phyloP scores from a whole-genome alignment of 2,329 filamentous ascomycete species.

The Sporothrix luriei region DNA sequence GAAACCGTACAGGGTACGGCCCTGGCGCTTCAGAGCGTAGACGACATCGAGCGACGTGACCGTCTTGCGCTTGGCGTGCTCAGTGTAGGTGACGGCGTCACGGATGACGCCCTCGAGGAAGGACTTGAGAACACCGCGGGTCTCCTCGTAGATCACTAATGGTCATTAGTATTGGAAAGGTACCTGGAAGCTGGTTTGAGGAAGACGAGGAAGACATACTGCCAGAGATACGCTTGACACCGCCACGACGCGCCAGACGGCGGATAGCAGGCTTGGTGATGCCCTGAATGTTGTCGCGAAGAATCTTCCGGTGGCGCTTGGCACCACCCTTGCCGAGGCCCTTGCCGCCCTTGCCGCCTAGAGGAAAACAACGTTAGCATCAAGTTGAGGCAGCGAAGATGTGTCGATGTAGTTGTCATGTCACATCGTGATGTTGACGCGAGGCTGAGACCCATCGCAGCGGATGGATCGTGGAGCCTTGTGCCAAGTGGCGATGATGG shows the following conservation, averaged over 20 bases:
- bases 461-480: not conserved
- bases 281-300: constrained; percentile 99
- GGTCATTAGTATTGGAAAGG: constrained; percentile 3
- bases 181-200: no score
- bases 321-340: constrained; percentile 97
- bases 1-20: constrained; percentile 83
- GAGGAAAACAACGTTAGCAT: constrained; percentile 35
- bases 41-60: constrained; percentile 71
- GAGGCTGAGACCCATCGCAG: not conserved
- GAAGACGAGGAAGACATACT: constrained; percentile 57
- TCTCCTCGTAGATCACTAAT: constrained; percentile 76
- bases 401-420: constrained; percentile 16
- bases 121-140: constrained; percentile 74
- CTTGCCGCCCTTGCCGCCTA: constrained; percentile 95
- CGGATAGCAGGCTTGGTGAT: constrained; percentile 98
- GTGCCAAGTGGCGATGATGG: not conserved
- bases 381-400: constrained; percentile 40
- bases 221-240: constrained; percentile 99
- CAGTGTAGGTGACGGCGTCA: constrained; percentile 76
- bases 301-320: constrained; percentile 99
- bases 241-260: constrained; percentile 97
- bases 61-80: constrained; percentile 81
- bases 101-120: constrained; percentile 78
- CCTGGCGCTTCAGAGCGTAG: constrained; percentile 69
- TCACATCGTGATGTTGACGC: constrained; percentile 7